These are phyloP conservation scores for Ramularia endophylla DNA, from an alignment of 2,329 filamentous ascomycete species.

Conservation along the genomic window DNA sequence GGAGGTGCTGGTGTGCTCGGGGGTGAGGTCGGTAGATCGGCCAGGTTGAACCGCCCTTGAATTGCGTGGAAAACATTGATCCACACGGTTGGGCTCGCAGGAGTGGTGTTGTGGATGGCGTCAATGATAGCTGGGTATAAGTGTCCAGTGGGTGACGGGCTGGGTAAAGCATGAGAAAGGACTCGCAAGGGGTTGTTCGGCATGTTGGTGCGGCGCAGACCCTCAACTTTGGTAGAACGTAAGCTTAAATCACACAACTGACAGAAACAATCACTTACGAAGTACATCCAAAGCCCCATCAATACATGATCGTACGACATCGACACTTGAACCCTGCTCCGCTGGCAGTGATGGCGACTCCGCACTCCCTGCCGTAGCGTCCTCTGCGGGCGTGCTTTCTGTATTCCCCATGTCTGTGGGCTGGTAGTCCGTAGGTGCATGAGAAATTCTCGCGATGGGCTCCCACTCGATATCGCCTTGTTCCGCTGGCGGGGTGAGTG, in stretches of 20 bases:
- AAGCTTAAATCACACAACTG: not conserved
- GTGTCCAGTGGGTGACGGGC: constrained; percentile 44
- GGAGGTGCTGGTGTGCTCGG: constrained; percentile 51
- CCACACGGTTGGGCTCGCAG: constrained; percentile 49
- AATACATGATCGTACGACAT: constrained; percentile 19
- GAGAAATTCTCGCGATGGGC: constrained; percentile 31
- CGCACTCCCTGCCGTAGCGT: not conserved
- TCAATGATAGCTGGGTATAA: constrained; percentile 52
- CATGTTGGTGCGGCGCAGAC: constrained; percentile 28
- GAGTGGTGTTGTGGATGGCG: constrained; percentile 48
- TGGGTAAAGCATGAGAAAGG: constrained; percentile 56
- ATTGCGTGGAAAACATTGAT: constrained; percentile 61
- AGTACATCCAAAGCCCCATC: constrained; percentile 24
- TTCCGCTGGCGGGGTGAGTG: constrained; percentile 43
- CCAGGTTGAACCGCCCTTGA: constrained; percentile 55
- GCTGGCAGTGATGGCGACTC: not conserved
- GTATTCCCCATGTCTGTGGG: constrained; percentile 31
- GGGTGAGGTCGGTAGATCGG: constrained; percentile 58
- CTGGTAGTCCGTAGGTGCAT: constrained; percentile 35
- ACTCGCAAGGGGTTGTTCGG: constrained; percentile 45
- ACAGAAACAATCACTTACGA: constrained; percentile 18
- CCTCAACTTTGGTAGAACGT: constrained; percentile 31
- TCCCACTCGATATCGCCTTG: constrained; percentile 37
- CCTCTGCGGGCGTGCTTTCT: constrained; percentile 4
- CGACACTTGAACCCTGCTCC: too few relatives aligned